Base-by-base conservation (phyloP, 1,284 basidiomycete genomes). In the Ceratobasidium sp. region DNA sequence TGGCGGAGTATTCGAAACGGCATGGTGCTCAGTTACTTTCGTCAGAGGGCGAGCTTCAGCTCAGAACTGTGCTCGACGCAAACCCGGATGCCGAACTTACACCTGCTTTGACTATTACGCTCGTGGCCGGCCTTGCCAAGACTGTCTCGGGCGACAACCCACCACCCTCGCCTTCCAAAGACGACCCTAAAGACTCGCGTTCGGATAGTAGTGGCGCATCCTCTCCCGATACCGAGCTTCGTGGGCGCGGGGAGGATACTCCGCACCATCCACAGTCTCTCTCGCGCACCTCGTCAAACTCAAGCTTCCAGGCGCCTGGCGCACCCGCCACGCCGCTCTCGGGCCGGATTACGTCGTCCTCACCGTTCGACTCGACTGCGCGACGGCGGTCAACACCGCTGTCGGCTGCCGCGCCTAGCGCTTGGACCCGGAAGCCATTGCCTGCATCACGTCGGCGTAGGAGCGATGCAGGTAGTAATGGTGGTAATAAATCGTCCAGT, bases 1-100 rank as follows among this genome's bases (percentile, higher is more conserved):
- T 93, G 48, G 84, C 85, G 43, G 83, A 86, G 31, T 89, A 90
- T 78, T 86, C 88, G 2, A 83, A 87, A 41, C 81, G 86, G 14
- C 88, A 88, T 76, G 86, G 88, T 8, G 83, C 85, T 34, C 85
- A 89, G 76, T 85, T 93, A 34, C 83, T 92, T 78, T 84, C 84
- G 14, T 82, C 84, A 24, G 84, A 87, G 29, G 91, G 92, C 81
- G 85, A 87, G 78, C 83, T 82, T 22, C 82, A 86, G 82, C 84
- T 93, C 75, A 85, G 86, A 48, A 76, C 81, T 13, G 81, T 93
- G 61, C 82, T 92, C 72, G 84, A 83, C 19, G 81, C 81, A 62
- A 89, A 90, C 78, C 90, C 89, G 0, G 89, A 85, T 24, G 84
- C 92, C 62, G 85, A 89, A 80, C 88, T 90, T 27, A 91, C 90